Conservation (phyloP, 148 eudicot genomes). For the Mesembryanthemum crystallinum region DNA sequence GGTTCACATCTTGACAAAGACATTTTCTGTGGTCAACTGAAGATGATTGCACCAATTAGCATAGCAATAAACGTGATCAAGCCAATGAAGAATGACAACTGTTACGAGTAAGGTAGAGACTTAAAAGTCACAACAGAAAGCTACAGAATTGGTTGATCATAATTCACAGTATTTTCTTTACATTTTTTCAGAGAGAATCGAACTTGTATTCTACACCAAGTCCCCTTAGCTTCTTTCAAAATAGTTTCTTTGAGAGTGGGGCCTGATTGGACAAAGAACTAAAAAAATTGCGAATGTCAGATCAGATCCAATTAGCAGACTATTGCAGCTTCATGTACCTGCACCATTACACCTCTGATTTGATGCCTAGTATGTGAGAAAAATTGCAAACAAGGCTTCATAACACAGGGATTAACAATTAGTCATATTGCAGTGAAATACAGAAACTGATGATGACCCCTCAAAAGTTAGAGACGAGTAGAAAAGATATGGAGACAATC, state of each 20-base stretch:
- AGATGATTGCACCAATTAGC: neutral
- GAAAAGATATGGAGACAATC: neutral
- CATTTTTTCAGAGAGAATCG: neutral
- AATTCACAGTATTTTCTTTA: neutral
- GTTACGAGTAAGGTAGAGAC: neutral
- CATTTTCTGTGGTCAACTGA: neutral
- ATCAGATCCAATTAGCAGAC: neutral
- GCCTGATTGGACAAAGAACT: neutral
- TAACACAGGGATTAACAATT: neutral
- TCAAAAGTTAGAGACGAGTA: neutral
- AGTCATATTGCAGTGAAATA: neutral
- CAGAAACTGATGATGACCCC: neutral
- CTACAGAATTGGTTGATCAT: neutral
- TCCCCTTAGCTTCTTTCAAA: neutral
- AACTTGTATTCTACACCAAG: neutral
- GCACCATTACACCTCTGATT: constrained; percentile 3
- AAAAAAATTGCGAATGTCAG: neutral
- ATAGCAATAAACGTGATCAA: no score
- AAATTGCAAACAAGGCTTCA: neutral
- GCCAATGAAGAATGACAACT: neutral
- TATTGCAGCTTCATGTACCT: neutral
- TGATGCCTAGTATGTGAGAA: neutral
- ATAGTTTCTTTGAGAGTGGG: neutral
- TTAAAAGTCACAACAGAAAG: neutral
- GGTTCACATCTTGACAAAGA: neutral